Percentiles rank a stretch among this genome's conserved stretches.
These are phyloP conservation scores for Arthrinium puccinioides DNA, from an alignment of 2,329 filamentous ascomycete genomes.

Conservation along the genomic window DNA sequence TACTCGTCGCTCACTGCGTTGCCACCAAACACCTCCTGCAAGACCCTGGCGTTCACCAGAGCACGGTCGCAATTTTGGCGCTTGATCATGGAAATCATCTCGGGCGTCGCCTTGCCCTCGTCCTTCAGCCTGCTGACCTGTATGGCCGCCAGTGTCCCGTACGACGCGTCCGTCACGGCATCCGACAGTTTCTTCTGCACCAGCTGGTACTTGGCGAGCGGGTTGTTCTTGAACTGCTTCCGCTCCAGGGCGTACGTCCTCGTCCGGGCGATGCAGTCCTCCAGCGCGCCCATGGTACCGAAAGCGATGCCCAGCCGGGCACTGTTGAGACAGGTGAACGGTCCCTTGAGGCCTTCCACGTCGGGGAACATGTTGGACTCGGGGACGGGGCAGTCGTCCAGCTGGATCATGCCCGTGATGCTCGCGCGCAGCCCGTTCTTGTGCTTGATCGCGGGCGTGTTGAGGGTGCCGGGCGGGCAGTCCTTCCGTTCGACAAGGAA, in stretches of 20 bases:
- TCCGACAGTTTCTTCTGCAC: slow-evolving; percentile 97
- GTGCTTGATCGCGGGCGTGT: slow-evolving; percentile 87
- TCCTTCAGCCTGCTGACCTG: slow-evolving; percentile 94
- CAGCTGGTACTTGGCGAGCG: slow-evolving; percentile 90
- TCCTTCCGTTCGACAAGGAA: slow-evolving; percentile 82
- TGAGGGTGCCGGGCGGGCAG: slow-evolving; percentile 80
- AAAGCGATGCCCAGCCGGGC: slow-evolving; percentile 91
- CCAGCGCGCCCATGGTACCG: slow-evolving; percentile 87
- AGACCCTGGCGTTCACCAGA: slow-evolving; percentile 65
- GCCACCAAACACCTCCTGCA: slow-evolving; percentile 95
- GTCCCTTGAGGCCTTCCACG: slow-evolving; percentile 78
- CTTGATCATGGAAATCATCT: slow-evolving; percentile 98
- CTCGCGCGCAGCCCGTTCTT: slow-evolving; percentile 92
- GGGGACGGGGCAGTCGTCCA: slow-evolving; percentile 84
- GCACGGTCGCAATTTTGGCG: slow-evolving; percentile 94
- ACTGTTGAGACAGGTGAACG: slow-evolving; percentile 91
- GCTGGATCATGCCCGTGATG: slow-evolving; percentile 95
- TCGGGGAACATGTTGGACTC: slow-evolving; percentile 90
- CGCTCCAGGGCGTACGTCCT: slow-evolving; percentile 85
- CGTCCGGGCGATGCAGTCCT: slow-evolving; percentile 79
- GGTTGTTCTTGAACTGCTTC: slow-evolving; percentile 94
- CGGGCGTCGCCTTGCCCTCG: slow-evolving; percentile 75
- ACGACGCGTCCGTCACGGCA: slow-evolving; percentile 83
- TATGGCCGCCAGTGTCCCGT: slow-evolving; percentile 79
- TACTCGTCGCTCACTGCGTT: slow-evolving; percentile 99